These are phyloP conservation scores for Tillandsia fasciculata DNA, from an alignment of 176 grass and related monocot genomes.

Conservation along the genomic window DNA sequence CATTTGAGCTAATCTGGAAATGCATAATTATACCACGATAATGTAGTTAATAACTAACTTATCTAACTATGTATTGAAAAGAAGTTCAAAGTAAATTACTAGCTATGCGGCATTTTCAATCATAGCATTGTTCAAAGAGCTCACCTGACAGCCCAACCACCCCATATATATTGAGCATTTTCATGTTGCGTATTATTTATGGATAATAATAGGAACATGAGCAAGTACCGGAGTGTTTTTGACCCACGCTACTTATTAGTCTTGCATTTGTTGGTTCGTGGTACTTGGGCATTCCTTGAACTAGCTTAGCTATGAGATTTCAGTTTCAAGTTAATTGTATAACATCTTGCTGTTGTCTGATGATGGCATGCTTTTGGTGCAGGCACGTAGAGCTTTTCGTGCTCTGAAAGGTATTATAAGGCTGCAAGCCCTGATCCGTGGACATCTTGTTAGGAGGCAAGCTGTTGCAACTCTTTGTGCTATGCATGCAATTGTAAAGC, in stretches of 20 bases:
- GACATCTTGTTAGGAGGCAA: constrained; percentile 92
- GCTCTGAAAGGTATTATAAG: constrained; percentile 94
- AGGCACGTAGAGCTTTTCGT: constrained; percentile 87
- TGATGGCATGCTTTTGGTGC: background rate
- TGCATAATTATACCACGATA: no score
- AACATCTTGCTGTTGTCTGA: background rate
- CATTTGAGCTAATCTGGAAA: no score
- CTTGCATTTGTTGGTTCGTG: background rate
- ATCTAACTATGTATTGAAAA: no score
- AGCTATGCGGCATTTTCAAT: no score
- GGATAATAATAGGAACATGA: background rate
- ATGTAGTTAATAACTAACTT: no score
- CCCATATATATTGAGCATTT: background rate
- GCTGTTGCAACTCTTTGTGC: constrained; percentile 61
- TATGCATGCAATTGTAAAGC: constrained; percentile 58
- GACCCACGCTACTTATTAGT: background rate
- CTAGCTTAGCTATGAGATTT: background rate
- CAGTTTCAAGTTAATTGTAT: background rate
- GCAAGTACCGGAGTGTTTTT: background rate
- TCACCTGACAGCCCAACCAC: no score
- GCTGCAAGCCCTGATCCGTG: constrained; percentile 83
- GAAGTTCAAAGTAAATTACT: no score
- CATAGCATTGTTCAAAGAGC: no score
- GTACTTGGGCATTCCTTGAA: background rate
- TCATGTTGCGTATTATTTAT: background rate